Percentiles rank a stretch among this genome's conserved stretches.
These are phyloP conservation scores for Apiotrichum veenhuisii DNA, from an alignment of 1,284 basidiomycete species.

Conservation along the genomic window DNA sequence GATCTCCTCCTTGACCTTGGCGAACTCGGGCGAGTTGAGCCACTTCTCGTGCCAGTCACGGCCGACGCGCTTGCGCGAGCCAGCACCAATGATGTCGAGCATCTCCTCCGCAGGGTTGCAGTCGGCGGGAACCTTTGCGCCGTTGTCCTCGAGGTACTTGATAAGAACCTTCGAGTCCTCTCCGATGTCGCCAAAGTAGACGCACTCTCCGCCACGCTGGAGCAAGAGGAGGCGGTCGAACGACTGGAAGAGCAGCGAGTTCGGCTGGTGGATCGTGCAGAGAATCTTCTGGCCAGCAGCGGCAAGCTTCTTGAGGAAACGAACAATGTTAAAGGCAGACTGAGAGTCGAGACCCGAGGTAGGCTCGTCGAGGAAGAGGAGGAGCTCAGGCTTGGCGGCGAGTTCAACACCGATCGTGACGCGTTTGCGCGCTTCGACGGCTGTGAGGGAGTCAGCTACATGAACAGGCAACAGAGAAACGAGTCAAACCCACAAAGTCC, in stretches of 20 bases:
- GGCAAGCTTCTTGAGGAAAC: constrained; percentile 53
- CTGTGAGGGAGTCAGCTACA: no score
- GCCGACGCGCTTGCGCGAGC: constrained; percentile 60
- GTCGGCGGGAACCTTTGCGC: constrained; percentile 53
- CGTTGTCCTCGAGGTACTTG: constrained; percentile 56
- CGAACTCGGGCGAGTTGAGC: constrained; percentile 55
- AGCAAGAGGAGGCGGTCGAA: constrained; percentile 56
- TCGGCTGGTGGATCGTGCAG: constrained; percentile 51
- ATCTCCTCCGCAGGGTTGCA: constrained; percentile 56
- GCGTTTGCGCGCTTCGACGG: constrained; percentile 56
- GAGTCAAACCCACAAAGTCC: no score
- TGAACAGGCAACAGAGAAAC: no score
- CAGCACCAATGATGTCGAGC: constrained; percentile 67
- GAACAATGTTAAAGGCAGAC: constrained; percentile 57
- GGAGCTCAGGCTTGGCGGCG: constrained; percentile 57
- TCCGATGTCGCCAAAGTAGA: constrained; percentile 56
- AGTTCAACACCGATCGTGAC: constrained; percentile 61
- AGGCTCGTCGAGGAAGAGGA: constrained; percentile 58
- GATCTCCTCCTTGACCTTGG: constrained; percentile 49
- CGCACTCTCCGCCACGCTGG: constrained; percentile 49
- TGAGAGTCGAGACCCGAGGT: constrained; percentile 59
- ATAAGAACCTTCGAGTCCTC: constrained; percentile 54
- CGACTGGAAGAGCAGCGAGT: constrained; percentile 56
- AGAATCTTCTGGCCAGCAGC: constrained; percentile 64
- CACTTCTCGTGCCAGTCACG: constrained; percentile 76